phyloP scores from a whole-genome alignment of 202 grass and related monocot genomes.

The Hordeum pubiflorum region DNA sequence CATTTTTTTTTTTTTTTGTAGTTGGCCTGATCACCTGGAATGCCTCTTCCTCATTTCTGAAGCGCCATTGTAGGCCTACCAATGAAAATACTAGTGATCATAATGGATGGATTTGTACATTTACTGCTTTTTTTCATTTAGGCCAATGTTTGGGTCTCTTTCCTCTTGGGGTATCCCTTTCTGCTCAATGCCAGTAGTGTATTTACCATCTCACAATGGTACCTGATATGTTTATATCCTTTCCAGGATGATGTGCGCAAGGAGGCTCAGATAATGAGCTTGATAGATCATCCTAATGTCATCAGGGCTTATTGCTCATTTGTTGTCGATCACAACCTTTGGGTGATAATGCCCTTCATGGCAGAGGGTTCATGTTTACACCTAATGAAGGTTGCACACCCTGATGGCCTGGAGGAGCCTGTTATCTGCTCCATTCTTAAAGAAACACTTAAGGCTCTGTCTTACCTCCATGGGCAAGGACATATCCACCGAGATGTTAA shows the following conservation, averaged over 20 bases:
- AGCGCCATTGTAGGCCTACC: neutral
- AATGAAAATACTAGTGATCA: neutral
- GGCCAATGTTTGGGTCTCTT: neutral
- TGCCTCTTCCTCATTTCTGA: neutral
- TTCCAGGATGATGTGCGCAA: slow-evolving; percentile 67
- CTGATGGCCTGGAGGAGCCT: slow-evolving; percentile 84
- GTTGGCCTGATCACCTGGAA: neutral
- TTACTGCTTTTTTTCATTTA: neutral
- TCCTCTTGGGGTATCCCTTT: neutral
- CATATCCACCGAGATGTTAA: slow-evolving; percentile 97
- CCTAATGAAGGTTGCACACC: slow-evolving; percentile 83
- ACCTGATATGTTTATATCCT: slow-evolving; percentile 7
- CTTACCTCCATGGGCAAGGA: slow-evolving; percentile 86
- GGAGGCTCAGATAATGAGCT: slow-evolving; percentile 93
- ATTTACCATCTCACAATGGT: neutral
- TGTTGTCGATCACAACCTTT: slow-evolving; percentile 70
- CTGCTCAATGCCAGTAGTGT: neutral
- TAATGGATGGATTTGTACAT: neutral
- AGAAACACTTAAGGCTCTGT: slow-evolving; percentile 85
- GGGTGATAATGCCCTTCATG: slow-evolving; percentile 99
- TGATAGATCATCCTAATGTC: slow-evolving; percentile 92
- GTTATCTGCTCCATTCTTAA: slow-evolving; percentile 84
- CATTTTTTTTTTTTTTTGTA: neutral
- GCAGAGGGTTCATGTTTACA: slow-evolving; percentile 91
- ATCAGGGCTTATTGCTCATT: slow-evolving; percentile 91